phyloP scores from a whole-genome alignment of 2,329 filamentous ascomycete genomes.

The Huntiella moniliformis region DNA sequence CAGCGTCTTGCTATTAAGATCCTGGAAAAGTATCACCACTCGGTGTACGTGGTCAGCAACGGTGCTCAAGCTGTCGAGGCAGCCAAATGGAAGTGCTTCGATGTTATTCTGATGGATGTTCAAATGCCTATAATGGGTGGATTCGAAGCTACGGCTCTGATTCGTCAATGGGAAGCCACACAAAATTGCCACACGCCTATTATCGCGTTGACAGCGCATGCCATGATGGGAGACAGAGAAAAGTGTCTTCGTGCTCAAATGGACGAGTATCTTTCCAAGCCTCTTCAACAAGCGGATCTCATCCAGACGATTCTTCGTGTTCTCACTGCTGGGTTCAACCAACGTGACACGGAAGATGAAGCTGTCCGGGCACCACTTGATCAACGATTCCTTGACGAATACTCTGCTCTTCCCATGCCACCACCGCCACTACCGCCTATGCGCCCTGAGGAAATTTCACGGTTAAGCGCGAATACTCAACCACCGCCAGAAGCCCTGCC shows the following conservation, averaged over 20 bases:
- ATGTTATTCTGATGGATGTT: constrained; percentile 96
- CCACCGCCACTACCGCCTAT: too few relatives aligned
- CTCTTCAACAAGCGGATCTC: constrained; percentile 86
- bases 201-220: constrained; percentile 89
- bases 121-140: constrained; percentile 99
- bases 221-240: constrained; percentile 95
- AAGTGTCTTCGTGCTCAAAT: constrained; percentile 98
- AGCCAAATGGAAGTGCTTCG: constrained; percentile 82
- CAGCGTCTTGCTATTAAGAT: constrained; percentile 93
- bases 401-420: too few relatives aligned
- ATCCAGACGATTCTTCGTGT: constrained; percentile 97
- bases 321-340: constrained; percentile 55
- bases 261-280: constrained; percentile 97
- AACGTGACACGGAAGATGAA: neutral
- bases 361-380: neutral
- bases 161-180: constrained; percentile 80
- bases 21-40: constrained; percentile 87
- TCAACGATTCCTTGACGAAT: too few relatives aligned
- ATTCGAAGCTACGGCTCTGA: constrained; percentile 92
- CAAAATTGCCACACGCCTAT: constrained; percentile 76
- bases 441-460: too few relatives aligned
- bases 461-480: too few relatives aligned
- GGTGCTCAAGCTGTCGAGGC: constrained; percentile 82
- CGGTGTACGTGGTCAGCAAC: constrained; percentile 84
- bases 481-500: too few relatives aligned